Evolutionary conservation across 1,284 basidiomycete genomes (phyloP).

Genomic region (Malassezia nana): DNA sequence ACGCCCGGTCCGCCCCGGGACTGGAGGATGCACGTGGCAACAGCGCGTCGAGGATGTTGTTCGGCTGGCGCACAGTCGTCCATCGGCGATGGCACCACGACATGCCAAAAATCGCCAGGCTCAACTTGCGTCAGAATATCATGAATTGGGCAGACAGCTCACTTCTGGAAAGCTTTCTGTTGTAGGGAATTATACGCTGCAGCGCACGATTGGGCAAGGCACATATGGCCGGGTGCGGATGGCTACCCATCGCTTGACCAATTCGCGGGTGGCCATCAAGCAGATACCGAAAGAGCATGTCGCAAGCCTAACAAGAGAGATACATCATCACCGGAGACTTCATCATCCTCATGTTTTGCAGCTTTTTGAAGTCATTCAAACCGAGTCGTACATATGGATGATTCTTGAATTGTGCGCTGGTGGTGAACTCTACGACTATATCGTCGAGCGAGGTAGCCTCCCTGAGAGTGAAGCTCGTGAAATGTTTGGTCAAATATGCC

Average conservation of each 20-base stretch:
- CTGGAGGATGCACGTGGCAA: neutral
- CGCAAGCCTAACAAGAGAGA: conserved; percentile 76
- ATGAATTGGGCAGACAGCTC: conserved; percentile 89
- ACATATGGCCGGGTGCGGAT: conserved; percentile 77
- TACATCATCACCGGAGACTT: conserved; percentile 91
- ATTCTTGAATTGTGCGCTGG: conserved; percentile 92
- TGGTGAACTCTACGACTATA: conserved; percentile 55
- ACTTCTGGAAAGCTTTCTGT: conserved; percentile 77
- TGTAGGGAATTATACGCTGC: conserved; percentile 88
- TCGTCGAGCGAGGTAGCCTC: conserved; percentile 49
- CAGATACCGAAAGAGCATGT: conserved; percentile 80
- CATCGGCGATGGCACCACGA: neutral
- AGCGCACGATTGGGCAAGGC: conserved; percentile 93
- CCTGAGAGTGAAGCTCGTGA: conserved; percentile 44
- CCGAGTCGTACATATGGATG: conserved; percentile 89
- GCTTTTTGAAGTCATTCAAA: conserved; percentile 94
- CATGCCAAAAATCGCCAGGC: conserved; percentile 7
- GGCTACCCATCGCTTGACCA: conserved; percentile 77
- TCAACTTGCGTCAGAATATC: conserved; percentile 76
- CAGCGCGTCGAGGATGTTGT: too few relatives aligned
- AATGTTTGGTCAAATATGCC: conserved; percentile 50
- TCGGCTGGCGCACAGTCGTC: neutral
- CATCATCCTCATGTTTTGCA: conserved; percentile 91
- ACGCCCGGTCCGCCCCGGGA: neutral
- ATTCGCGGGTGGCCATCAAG: conserved; percentile 67